Conservation (phyloP, 2,329 filamentous ascomycete genomes). For the Parascedosporium putredinis region DNA sequence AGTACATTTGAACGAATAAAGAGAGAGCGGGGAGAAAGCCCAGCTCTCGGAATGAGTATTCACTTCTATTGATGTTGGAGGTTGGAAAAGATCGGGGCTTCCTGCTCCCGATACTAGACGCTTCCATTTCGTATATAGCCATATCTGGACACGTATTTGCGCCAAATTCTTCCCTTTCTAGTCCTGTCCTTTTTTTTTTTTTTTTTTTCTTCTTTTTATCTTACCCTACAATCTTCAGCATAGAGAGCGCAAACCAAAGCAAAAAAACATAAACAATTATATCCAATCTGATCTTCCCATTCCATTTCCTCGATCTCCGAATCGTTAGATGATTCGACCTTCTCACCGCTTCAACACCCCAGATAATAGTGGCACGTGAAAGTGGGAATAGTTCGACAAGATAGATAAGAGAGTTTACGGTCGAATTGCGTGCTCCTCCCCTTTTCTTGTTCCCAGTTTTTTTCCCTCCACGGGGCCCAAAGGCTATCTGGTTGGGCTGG, state of each 20-base stretch:
- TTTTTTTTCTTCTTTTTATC: neutral
- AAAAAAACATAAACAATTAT: too few relatives aligned
- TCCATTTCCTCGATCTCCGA: too few relatives aligned
- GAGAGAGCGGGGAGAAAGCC: neutral
- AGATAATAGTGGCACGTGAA: too few relatives aligned
- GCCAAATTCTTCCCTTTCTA: too few relatives aligned
- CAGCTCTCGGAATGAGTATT: neutral
- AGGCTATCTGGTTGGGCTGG: too few relatives aligned
- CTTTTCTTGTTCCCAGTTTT: too few relatives aligned
- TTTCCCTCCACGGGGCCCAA: too few relatives aligned
- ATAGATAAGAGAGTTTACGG: too few relatives aligned
- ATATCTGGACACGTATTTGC: constrained; percentile 1
- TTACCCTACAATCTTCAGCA: neutral
- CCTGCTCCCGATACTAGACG: neutral
- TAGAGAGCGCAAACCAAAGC: constrained; percentile 4
- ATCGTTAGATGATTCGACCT: too few relatives aligned
- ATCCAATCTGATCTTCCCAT: neutral
- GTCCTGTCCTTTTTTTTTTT: neutral
- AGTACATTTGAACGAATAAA: neutral
- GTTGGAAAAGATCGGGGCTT: neutral
- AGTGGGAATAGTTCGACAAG: too few relatives aligned
- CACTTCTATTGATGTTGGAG: constrained; percentile 1
- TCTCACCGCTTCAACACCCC: too few relatives aligned
- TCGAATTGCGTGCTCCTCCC: too few relatives aligned
- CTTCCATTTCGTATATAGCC: constrained; percentile 6